Evolutionary conservation across 1,139 yeast genomes (phyloP), one percentile per base, ranked within the genome.

Genomic region (Pichia sp.): DNA sequence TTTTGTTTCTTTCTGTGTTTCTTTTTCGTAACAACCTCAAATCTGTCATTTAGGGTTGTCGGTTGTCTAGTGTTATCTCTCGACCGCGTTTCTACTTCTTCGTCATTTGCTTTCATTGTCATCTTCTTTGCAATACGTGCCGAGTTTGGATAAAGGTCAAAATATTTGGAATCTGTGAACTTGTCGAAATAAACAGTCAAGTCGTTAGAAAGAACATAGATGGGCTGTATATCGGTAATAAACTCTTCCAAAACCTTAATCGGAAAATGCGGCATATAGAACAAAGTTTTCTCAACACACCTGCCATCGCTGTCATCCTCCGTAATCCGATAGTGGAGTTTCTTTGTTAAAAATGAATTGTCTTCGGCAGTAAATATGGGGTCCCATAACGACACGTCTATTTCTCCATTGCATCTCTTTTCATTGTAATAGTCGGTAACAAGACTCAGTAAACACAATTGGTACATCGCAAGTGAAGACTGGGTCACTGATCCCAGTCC

Each of bases 201-300:
- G 59, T 80, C 75, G 57, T 80, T 80, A 2, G 76, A 74, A 25
- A 80, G 62, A 42, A 79, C 50, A 55, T 61, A 69, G 2, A 21
- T 31, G 0, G 83, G 83, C 26, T 67, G 52, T 4, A 59, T 56
- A 0, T 39, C 40, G 1, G 46, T 41, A 6, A 79, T 44, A 1
- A 79, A 47, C 1, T 51, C 37, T 47, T 79, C 77, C 3, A 80
- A 67, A 12, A 76, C 62, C 7, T 63, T 67, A 19, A 79, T 67
- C 0, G 81, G 79, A 3, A 79, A 76, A 63, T 80, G 85, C 0
- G 85, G 84, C 58, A 80, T 67, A 58, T 70, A 79, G 56, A 68
- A 79, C 56, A 42, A 67, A 55, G 44, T 56, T 2, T 19, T n/a
- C 4, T 39, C 12, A 3, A n/a, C 26, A 13, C 18, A 4, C 12